Evolutionary conservation across 805 yeast species (phyloP), one percentile per base, ranked within the genome.

Genomic region (Suhomyces xylopsoci): DNA sequence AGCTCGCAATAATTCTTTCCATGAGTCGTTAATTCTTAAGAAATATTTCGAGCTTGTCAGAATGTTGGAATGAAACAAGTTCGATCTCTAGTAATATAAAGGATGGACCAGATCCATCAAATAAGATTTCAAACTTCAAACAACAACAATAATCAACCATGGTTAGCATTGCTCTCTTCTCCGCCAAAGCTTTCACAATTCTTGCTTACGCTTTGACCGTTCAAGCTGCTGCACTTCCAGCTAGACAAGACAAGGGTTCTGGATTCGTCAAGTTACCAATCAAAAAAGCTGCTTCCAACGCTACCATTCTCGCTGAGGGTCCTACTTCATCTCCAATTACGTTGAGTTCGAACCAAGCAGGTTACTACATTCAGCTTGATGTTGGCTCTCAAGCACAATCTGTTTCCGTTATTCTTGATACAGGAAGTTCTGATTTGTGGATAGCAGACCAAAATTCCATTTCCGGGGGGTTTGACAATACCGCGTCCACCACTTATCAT

Each of bases 401-500:
- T 7, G 25, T 50, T 14, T 22, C 47, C 7, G 55, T 58, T 26
- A 52, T 52, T 46, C 44, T 58, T 8, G 61, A 58, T 43, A 56
- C 56, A 3, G 59, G 59, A 7, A 48, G 51, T 32, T 51, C 57
- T 36, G 54, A 54, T 30, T 44, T 50, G 12, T 56, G 57, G 57
- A 43, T 55, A 9, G 40, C 38, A 19, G 22, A 15, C 3, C 9
- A 5, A 7, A 34, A 10, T 17, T 9, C 14, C 10, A 15, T 7
- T 7, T 12, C 17, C n/a, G 48, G 17, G 5, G 75, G 82, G 0
- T 58, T 28, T 41, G 55, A 56, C 49, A 26, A 49, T 6, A 15
- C 45, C 10, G 15, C 36, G 14, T 58, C 61, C 3, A 12, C 58
- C 20, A 48, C 53, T 7, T 48, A 28, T 43, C 19, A 53, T 8